Evolutionary conservation across 768 basidiomycete genomes (phyloP).

Genomic region (Mycena alexandri): DNA sequence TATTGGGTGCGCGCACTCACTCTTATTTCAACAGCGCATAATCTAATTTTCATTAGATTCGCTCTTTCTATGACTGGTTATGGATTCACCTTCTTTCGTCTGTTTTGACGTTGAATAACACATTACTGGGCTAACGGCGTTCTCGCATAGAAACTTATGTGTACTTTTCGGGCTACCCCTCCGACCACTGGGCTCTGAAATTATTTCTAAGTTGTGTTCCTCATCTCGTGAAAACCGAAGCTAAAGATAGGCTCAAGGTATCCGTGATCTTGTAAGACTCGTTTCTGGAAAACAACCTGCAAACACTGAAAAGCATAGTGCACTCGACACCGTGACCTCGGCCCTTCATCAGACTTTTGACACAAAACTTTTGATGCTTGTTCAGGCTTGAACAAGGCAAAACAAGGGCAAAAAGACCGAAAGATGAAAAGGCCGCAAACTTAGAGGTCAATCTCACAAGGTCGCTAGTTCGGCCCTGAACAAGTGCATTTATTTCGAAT

Average conservation of each 20-base stretch:
- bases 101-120: neutral
- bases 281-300: neutral
- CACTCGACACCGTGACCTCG: constrained; percentile 8
- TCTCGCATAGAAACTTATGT: constrained; percentile 10
- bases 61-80: constrained; percentile 12
- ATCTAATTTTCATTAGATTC: neutral
- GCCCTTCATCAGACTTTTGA: neutral
- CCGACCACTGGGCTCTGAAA: constrained; percentile 1
- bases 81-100: constrained; percentile 19
- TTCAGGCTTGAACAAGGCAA: no score
- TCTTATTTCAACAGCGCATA: no score
- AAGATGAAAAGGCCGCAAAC: no score
- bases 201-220: neutral
- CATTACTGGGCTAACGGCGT: neutral
- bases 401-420: no score
- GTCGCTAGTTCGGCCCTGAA: no score
- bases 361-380: no score
- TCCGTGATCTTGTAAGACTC: constrained; percentile 7
- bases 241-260: neutral
- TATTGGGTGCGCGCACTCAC: constrained; percentile 5
- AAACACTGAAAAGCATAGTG: neutral
- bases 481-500: no score
- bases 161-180: constrained; percentile 3
- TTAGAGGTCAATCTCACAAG: no score
- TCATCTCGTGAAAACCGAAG: no score